These are phyloP conservation scores for Acarospora socialis DNA, from an alignment of 2,329 filamentous ascomycete genomes.

Conservation along the genomic window DNA sequence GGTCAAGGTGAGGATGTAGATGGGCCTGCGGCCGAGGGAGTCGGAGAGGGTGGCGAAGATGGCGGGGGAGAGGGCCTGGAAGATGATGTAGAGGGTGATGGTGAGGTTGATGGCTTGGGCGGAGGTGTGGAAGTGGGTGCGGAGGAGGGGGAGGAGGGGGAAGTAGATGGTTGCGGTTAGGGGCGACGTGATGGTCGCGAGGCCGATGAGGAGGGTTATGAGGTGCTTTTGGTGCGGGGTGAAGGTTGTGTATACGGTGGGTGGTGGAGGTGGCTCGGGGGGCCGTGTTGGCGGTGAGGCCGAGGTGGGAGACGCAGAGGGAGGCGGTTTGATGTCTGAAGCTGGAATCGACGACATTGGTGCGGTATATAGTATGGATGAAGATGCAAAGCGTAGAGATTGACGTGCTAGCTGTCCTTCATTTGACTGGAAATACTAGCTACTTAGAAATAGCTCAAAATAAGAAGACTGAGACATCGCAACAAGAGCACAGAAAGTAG, in stretches of 20 bases:
- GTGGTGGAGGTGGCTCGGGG: background rate
- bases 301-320: no score
- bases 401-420: no score
- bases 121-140: background rate
- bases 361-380: no score
- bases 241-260: conserved; percentile 6
- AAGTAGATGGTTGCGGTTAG: background rate
- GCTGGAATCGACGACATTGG: no score
- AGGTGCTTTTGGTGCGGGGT: conserved; percentile 4
- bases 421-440: no score
- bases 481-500: no score
- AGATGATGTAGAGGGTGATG: conserved; percentile 31
- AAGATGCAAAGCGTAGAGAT: no score
- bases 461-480: no score
- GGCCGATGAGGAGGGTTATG: conserved; percentile 21
- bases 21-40: conserved; percentile 8
- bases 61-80: conserved; percentile 37
- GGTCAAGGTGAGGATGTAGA: conserved; percentile 12
- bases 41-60: conserved; percentile 31
- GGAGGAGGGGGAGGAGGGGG: conserved; percentile 1
- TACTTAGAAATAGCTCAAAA: no score
- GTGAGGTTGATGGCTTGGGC: conserved; percentile 24
- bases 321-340: no score
- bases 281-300: no score
- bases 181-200: conserved; percentile 13